These are phyloP conservation scores for Dissophora ornata DNA, from an alignment of 192 early-diverging fungal genomes.

Conservation along the genomic window DNA sequence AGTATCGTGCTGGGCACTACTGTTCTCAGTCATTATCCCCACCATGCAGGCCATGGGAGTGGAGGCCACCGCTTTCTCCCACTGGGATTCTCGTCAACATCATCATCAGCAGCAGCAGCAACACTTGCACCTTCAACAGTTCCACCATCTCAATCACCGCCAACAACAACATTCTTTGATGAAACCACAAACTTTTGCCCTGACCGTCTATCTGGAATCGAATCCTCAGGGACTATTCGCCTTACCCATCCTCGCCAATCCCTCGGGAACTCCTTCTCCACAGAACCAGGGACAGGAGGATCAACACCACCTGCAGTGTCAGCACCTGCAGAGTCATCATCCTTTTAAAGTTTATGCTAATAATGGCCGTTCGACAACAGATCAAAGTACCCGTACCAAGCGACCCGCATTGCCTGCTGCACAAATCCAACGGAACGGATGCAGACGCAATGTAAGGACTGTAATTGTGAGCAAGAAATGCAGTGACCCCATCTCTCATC, in stretches of 20 bases:
- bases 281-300: background rate
- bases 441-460: too few relatives aligned
- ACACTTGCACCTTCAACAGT: background rate
- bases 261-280: background rate
- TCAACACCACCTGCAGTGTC: background rate
- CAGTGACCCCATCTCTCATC: too few relatives aligned
- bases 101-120: conserved; percentile 1
- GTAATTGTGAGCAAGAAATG: too few relatives aligned
- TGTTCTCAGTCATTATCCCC: conserved; percentile 45
- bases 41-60: conserved; percentile 34
- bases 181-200: conserved; percentile 16
- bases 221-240: conserved; percentile 12
- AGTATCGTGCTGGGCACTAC: conserved; percentile 46
- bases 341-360: too few relatives aligned
- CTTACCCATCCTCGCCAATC: conserved; percentile 17
- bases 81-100: background rate
- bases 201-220: conserved; percentile 29
- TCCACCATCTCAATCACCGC: conserved; percentile 5
- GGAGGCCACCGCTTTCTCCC: conserved; percentile 8
- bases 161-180: conserved; percentile 3
- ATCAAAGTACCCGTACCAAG: too few relatives aligned
- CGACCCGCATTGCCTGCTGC: too few relatives aligned
- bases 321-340: background rate
- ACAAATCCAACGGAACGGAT: too few relatives aligned
- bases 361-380: too few relatives aligned